Base-by-base conservation (phyloP, 768 basidiomycete species). In the Rhodotorula sphaerocarpa region DNA sequence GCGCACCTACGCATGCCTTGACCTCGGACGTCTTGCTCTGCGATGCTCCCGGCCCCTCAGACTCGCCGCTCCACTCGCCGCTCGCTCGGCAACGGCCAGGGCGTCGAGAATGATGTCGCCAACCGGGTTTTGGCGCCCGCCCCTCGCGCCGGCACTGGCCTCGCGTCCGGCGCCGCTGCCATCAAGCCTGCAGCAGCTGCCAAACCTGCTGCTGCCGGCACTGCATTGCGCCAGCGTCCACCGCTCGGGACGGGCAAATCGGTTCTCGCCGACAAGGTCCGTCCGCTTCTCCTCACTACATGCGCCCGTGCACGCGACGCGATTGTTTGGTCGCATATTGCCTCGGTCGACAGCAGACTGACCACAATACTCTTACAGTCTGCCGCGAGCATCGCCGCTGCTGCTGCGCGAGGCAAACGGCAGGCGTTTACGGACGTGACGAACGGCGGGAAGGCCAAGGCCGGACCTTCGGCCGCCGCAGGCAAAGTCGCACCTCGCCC, bases 391-490 rank as follows among this genome's bases (percentile, higher is more conserved):
- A 44, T 28, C 20, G 54, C 59, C 1, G 34, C 61, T n/a, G 60
- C 51, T 25, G 63, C 41, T 21, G 63, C 47, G 11, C 87, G 87
- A 73, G 81, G 86, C 58, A 88, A 88, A 74, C 84, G 87, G 25
- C 84, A 84, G 52, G 86, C 83, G 0, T 78, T 89, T 45, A 81
- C 82, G 21, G 88, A 89, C 72, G 84, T 88, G 47, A 82, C 82
- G 12, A 75, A 75, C 65, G 71, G 64, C 31, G 21, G 56, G 20
- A 74, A 71, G 57, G 31, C 63, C 11, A 67, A 68, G 48, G 50
- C 55, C 27, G 47, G 63, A 20, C 44, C 59, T 41, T 55, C 62
- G 2, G 41, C 50, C 9, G 59, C 48, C 20, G 54, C 28, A 7
- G 34, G 2, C 52, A 33, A 28, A 31, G 15, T 36, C 41, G 41